Base-by-base conservation (phyloP, 1,139 yeast species). In the Yamadazyma diddensiae region DNA sequence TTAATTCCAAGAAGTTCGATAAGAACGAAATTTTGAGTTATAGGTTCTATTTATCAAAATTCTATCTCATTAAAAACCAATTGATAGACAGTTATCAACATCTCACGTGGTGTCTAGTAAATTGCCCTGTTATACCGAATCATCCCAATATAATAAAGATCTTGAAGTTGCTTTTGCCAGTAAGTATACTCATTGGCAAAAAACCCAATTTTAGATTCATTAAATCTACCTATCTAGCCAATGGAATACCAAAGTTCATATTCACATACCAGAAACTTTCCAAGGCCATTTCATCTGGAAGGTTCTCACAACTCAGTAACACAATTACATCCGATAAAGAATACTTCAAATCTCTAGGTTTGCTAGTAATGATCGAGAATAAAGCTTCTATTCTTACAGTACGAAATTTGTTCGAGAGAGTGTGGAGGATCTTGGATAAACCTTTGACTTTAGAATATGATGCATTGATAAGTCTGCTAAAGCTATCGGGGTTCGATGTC, bases 1-100 rank as follows among this genome's bases (percentile, higher is more conserved):
- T 81, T 29, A 37, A 32, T 10, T 24, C 34, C 6, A 15, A 20
- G 5, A 54, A 52, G 25, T 68, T 79, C 42, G 47, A 59, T 2
- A 47, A 52, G 9, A 79, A 74, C 37, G 62, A 76, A 4, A 55
- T 59, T 27, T 57, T 75, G 2, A 79, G 80, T 40, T 84, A 81
- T 53, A 60, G 92, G 33, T 85, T 68, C 52, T 75, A 79, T 47
- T 63, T 83, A 28, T 88, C 88, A 0, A 69, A 79, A 34, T 85
- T 74, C 49, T 77, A 79, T 46, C 53, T 84, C 31, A 69, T 76
- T 26, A 80, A 80, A 38, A 72, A 76, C 39, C 80, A 79, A 44
- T 62, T 80, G 20, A 57, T 63, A 9, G 70, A 67, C 33, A 75
- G 87, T 3, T 79, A 66, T 44, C 51, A 57, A 17, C 88, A 85